These are phyloP conservation scores for Calocera viscosa DNA, from an alignment of 768 basidiomycete genomes.

Conservation along the genomic window DNA sequence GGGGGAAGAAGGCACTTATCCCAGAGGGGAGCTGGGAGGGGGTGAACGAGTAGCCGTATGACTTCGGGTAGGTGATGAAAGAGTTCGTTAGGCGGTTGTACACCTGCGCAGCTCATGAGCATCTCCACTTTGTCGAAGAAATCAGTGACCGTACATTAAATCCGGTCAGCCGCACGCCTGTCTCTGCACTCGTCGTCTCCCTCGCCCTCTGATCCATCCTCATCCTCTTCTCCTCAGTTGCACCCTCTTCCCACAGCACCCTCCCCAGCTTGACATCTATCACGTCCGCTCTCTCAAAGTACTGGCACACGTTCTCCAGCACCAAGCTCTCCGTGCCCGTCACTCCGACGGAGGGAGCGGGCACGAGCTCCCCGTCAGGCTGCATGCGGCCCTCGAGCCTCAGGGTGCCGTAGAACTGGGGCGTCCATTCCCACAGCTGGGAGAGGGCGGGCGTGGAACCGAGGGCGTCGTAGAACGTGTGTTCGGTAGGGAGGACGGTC, in stretches of 20 bases:
- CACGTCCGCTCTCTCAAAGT: constrained; percentile 70
- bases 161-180: constrained; percentile 74
- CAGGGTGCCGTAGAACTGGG: constrained; percentile 69
- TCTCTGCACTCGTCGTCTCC: constrained; percentile 57
- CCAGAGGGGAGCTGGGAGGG: constrained; percentile 60
- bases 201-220: constrained; percentile 64
- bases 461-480: constrained; percentile 55
- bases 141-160: constrained; percentile 53
- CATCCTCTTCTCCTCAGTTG: constrained; percentile 54
- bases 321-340: constrained; percentile 50
- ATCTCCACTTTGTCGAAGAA: not conserved
- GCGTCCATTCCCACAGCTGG: constrained; percentile 46
- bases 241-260: constrained; percentile 58
- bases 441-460: constrained; percentile 32
- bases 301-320: constrained; percentile 65
- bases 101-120: constrained; percentile 37
- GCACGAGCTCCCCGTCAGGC: constrained; percentile 18
- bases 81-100: constrained; percentile 47
- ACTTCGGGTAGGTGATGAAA: constrained; percentile 54
- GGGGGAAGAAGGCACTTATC: constrained; percentile 65
- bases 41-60: constrained; percentile 67
- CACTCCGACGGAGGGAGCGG: not conserved
- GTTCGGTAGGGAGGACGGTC: constrained; percentile 50
- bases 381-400: constrained; percentile 50
- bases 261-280: constrained; percentile 92